These are phyloP conservation scores for Globisporangium parvum DNA, from an alignment of 352 stramenopile species.

Conservation along the genomic window DNA sequence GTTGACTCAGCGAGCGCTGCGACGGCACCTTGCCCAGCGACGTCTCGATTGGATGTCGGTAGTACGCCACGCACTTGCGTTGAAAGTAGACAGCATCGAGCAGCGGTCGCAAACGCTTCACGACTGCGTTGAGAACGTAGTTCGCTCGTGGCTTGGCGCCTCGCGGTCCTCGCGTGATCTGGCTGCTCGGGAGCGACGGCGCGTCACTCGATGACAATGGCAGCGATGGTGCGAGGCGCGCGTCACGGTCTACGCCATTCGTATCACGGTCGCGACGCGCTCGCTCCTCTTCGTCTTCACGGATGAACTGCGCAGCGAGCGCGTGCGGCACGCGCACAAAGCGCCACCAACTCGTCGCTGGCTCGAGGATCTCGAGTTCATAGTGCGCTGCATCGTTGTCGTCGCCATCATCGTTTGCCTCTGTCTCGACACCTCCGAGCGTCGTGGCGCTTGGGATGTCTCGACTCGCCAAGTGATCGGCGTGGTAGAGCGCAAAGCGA, in stretches of 20 bases:
- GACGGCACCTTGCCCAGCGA: conserved; percentile 35
- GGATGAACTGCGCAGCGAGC: not conserved
- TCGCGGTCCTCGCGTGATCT: not conserved
- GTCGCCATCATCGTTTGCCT: not conserved
- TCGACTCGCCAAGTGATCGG: not conserved
- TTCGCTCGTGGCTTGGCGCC: not conserved
- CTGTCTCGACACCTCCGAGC: conserved; percentile 1
- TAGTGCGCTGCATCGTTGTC: conserved; percentile 10
- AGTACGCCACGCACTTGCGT: conserved; percentile 1
- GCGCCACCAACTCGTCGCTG: conserved; percentile 6
- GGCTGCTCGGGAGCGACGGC: not conserved
- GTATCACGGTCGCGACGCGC: not conserved
- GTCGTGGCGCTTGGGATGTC: conserved; percentile 12
- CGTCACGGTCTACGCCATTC: not conserved
- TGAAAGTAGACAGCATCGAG: not conserved
- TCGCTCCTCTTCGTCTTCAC: not conserved
- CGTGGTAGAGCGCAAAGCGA: conserved; percentile 37
- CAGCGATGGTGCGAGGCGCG: too few relatives aligned
- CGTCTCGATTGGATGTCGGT: conserved; percentile 18
- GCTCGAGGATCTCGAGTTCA: conserved; percentile 13
- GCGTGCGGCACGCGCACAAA: not conserved
- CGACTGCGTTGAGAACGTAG: not conserved
- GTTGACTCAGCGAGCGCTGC: not conserved
- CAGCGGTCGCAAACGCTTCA: not conserved
- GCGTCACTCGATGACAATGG: not conserved